Base-by-base conservation (phyloP, 2,329 filamentous ascomycete genomes). In the Emergomyces africanus region DNA sequence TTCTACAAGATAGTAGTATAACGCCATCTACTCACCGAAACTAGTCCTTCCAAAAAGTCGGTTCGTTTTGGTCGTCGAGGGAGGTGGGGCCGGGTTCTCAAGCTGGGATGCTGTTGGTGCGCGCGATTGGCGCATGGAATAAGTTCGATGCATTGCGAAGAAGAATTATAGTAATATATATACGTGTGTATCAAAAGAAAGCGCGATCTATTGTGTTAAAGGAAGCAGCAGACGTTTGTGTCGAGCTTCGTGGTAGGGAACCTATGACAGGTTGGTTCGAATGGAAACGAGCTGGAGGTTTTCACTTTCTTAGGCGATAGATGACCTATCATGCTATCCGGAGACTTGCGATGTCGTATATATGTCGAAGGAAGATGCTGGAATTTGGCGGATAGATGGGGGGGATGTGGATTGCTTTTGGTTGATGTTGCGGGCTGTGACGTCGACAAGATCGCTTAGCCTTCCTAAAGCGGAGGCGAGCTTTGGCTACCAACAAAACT, bases 51-150 rank as follows among this genome's bases (percentile, higher is more conserved):
- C 90, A 70, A 97, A 96, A 71, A 97, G 82, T 66, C 92, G 87
- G 64, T 88, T 87, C 58, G 86, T 83, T 80, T 99, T 99, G 65
- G 94, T 99, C 66, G 87, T 87, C 30, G 92, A 96, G 23, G 89
- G 77, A 62, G 94, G 92, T 63, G 94, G 94, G 62, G 91, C 94
- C 55, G 94, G 94, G 76, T 90, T 97, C 84, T 97, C 81, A 63
- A 88, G 80, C 73, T 89, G 85, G 71, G 90, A 95, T 71, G 94
- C 94, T 66, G 94, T 99, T 54, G 94, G 94, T 76, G 90, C 90
- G 82, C 94, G 87, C 76, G 89, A 87, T 78, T 95, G 88, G 86
- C 94, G 91, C 94, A 96, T 95, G 69, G 90, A 96, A 76, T 97
- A 99, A 66, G 94, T 96, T 75, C 92, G 90, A 83, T 99, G 94